A percentile compares a stretch with the other conserved stretches of the same genome.
Conservation (phyloP, 306 rosid species). For the Alnus rubra region DNA sequence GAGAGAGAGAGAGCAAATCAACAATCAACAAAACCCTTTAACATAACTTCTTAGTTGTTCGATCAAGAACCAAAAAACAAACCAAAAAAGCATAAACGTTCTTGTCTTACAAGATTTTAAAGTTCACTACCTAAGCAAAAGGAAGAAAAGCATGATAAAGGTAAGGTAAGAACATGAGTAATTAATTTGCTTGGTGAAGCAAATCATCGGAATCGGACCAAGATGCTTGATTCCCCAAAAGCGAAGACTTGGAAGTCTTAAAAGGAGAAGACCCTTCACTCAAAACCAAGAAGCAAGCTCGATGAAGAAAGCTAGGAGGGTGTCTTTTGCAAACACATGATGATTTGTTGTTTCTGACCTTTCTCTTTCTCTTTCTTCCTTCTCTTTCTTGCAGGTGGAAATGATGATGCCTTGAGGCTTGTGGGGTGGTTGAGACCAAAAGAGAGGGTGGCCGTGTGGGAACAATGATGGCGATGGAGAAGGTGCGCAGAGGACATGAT, state of each 20-base stretch:
- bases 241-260: slow-evolving; percentile 5
- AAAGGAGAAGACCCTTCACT: slow-evolving; percentile 18
- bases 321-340: slow-evolving; percentile 17
- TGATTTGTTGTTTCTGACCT: slow-evolving; percentile 2
- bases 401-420: slow-evolving; percentile 48
- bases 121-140: not conserved
- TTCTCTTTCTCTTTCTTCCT: slow-evolving; percentile 21
- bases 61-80: not conserved
- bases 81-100: not conserved
- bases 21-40: not conserved
- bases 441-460: slow-evolving; percentile 43
- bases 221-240: slow-evolving; percentile 88
- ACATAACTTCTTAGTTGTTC: not conserved
- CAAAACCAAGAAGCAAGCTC: slow-evolving; percentile 12
- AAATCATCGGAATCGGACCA: slow-evolving; percentile 94
- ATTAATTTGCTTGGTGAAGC: slow-evolving; percentile 44
- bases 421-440: slow-evolving; percentile 49
- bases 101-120: not conserved
- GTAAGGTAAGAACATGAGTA: not conserved
- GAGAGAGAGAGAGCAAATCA: not conserved
- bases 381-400: slow-evolving; percentile 7
- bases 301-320: slow-evolving; percentile 9
- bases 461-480: slow-evolving; percentile 75
- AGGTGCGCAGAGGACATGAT: slow-evolving; percentile 53
- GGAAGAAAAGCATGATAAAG: not conserved